phyloP scores from a whole-genome alignment of 805 yeast genomes.

The Maudiozyma serrabonitensis region DNA sequence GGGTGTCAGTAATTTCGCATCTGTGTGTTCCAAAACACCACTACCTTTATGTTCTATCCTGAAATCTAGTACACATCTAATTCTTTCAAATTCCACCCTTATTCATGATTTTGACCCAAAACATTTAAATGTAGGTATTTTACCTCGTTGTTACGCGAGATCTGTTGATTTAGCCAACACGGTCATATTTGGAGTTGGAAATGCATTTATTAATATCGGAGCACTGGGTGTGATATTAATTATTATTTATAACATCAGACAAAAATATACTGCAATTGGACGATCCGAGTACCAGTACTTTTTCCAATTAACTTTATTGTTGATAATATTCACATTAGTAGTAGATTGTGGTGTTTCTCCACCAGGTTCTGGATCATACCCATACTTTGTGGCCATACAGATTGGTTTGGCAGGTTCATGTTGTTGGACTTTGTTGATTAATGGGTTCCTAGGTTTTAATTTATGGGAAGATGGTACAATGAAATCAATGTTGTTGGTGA shows the following conservation, averaged over 20 bases:
- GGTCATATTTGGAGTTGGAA: slow-evolving; percentile 79
- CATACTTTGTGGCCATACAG: slow-evolving; percentile 78
- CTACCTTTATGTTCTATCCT: slow-evolving; percentile 75
- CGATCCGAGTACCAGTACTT: slow-evolving; percentile 75
- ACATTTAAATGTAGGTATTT: slow-evolving; percentile 45
- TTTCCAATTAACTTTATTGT: slow-evolving; percentile 48
- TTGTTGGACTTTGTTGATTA: slow-evolving; percentile 57
- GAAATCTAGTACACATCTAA: slow-evolving; percentile 36
- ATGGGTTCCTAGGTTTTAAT: slow-evolving; percentile 78
- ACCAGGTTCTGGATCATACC: slow-evolving; percentile 64
- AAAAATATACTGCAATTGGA: slow-evolving; percentile 92
- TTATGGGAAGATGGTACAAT: slow-evolving; percentile 91
- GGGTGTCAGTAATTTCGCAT: slow-evolving; percentile 24
- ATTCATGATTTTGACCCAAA: slow-evolving; percentile 15
- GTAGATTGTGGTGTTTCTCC: slow-evolving; percentile 93
- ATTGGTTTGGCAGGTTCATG: slow-evolving; percentile 63
- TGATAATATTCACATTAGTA: slow-evolving; percentile 56
- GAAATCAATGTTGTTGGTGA: slow-evolving; percentile 47
- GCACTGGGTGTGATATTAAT: slow-evolving; percentile 55
- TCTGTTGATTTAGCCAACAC: slow-evolving; percentile 86
- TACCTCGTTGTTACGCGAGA: slow-evolving; percentile 76
- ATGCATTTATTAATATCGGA: slow-evolving; percentile 75
- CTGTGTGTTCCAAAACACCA: slow-evolving; percentile 56
- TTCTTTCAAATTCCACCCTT: slow-evolving; percentile 17
- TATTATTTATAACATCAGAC: slow-evolving; percentile 66